Conservation (phyloP, 805 yeast species). For the Saturnispora sanitii region DNA sequence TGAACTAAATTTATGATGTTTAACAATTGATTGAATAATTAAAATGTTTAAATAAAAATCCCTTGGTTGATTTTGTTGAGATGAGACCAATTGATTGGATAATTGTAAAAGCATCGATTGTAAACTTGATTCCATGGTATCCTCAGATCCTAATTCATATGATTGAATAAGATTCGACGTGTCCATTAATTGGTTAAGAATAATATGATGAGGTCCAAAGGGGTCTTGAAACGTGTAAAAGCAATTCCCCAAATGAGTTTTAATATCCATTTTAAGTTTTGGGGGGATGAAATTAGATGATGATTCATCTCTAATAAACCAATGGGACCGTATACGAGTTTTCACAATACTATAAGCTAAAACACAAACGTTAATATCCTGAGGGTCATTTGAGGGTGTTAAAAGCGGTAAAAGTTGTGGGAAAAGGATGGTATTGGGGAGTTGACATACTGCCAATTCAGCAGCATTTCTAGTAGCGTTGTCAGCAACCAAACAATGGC, state of each 20-base stretch:
- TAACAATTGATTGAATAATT: constrained; percentile 58
- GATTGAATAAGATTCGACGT: constrained; percentile 32
- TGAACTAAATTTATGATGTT: constrained; percentile 58
- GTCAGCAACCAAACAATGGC: constrained; percentile 2
- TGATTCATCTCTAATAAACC: constrained; percentile 52
- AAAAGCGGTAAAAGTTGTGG: constrained; percentile 23
- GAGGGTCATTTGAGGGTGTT: constrained; percentile 27
- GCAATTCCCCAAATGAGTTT: constrained; percentile 15
- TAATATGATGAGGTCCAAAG: constrained; percentile 30
- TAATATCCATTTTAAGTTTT: constrained; percentile 27
- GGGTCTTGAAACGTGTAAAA: constrained; percentile 14
- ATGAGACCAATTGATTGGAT: background rate
- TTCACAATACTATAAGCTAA: constrained; percentile 81
- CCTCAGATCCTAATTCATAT: constrained; percentile 1
- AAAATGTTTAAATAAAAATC: constrained; percentile 27
- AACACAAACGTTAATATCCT: constrained; percentile 42
- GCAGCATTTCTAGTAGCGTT: constrained; percentile 2
- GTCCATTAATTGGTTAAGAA: constrained; percentile 41
- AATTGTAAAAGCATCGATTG: constrained; percentile 1
- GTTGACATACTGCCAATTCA: background rate
- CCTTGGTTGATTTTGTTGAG: background rate
- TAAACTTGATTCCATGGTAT: background rate
- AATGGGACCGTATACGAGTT: constrained; percentile 55
- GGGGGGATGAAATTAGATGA: constrained; percentile 15
- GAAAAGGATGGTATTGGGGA: background rate